These are phyloP conservation scores for Malassezia caprae DNA, from an alignment of 1,284 basidiomycete genomes.

Conservation along the genomic window DNA sequence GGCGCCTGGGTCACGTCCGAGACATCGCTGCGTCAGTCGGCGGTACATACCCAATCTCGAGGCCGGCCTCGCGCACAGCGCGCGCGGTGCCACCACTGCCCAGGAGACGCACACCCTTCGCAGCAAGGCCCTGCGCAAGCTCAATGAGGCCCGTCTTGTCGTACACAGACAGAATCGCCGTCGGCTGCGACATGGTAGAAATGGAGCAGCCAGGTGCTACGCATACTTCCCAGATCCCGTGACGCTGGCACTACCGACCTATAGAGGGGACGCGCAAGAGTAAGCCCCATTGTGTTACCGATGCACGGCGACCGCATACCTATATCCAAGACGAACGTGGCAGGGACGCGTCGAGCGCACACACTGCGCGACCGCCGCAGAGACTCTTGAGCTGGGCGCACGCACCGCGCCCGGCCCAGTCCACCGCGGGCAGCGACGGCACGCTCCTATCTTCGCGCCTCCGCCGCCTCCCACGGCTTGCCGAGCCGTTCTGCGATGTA, in stretches of 20 bases:
- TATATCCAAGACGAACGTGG: conserved; percentile 17
- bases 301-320: conserved; percentile 19
- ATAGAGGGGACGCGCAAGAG: conserved; percentile 17
- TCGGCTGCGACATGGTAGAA: conserved; percentile 22
- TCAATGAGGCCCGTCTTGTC: conserved; percentile 87
- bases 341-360: background rate
- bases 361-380: background rate
- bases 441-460: conserved; percentile 1
- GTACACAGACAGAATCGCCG: conserved; percentile 85
- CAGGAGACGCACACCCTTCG: conserved; percentile 73
- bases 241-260: background rate
- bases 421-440: background rate
- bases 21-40: conserved; percentile 63
- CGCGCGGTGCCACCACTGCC: conserved; percentile 97
- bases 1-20: conserved; percentile 95
- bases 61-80: conserved; percentile 85
- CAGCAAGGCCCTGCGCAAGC: conserved; percentile 71
- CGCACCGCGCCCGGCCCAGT: background rate
- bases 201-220: background rate
- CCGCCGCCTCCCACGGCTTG: background rate
- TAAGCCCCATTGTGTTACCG: conserved; percentile 22
- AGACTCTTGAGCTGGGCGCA: background rate
- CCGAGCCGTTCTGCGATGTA: background rate
- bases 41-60: conserved; percentile 69
- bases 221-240: background rate